Evolutionary conservation across 2,329 filamentous ascomycete species (phyloP).

Genomic region (Metarhizium robertsii): DNA sequence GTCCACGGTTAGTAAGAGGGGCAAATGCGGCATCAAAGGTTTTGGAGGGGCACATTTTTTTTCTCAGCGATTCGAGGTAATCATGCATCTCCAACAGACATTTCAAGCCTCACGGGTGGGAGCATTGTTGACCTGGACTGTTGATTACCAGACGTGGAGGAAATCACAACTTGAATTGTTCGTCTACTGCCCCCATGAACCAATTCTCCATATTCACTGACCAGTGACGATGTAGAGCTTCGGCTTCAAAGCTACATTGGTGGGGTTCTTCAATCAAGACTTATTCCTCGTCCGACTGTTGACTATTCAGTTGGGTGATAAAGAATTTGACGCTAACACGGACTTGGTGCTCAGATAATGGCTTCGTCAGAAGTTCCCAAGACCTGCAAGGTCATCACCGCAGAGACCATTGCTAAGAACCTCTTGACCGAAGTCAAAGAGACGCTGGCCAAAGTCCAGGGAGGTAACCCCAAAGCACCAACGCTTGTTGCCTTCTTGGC

Average conservation of each 20-base stretch:
- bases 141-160: not conserved
- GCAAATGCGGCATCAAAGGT: conserved; percentile 8
- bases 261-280: not conserved
- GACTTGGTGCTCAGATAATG: conserved; percentile 10
- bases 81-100: not conserved
- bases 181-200: not conserved
- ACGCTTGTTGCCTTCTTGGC: conserved; percentile 86
- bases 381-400: conserved; percentile 89
- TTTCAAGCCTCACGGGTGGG: conserved; percentile 3
- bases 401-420: conserved; percentile 75
- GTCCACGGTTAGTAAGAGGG: conserved; percentile 21
- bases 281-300: not conserved
- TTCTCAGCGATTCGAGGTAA: not conserved
- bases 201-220: not conserved
- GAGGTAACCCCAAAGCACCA: conserved; percentile 46
- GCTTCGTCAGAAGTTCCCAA: conserved; percentile 36
- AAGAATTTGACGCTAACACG: not conserved
- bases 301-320: not conserved
- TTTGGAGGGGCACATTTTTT: conserved; percentile 15
- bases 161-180: not conserved
- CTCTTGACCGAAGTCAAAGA: conserved; percentile 71
- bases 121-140: not conserved
- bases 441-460: conserved; percentile 62
- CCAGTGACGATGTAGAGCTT: conserved; percentile 1
- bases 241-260: not conserved